Conservation (phyloP, 345 rosid genomes). For the Eucalyptus cloeziana region DNA sequence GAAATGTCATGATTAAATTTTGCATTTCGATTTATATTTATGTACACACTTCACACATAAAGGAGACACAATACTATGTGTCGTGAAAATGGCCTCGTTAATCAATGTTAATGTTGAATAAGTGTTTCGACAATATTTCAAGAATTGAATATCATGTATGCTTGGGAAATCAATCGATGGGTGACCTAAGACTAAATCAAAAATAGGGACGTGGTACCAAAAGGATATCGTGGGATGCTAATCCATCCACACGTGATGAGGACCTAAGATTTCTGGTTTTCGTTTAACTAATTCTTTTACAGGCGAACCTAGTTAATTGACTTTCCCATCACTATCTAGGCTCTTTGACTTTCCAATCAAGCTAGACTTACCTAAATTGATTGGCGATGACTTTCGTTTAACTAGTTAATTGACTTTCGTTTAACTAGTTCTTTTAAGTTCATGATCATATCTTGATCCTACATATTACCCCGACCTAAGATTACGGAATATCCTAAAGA, state of each 20-base stretch:
- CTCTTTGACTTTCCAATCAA: not conserved
- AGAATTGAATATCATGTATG: not conserved
- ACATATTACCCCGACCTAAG: not conserved
- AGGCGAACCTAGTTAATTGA: not conserved
- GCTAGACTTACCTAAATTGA: not conserved
- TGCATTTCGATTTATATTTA: no score
- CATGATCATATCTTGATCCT: not conserved
- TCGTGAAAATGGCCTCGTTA: accelerated
- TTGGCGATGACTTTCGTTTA: not conserved
- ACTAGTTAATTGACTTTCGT: not conserved
- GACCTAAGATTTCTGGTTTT: not conserved
- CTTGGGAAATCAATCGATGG: not conserved
- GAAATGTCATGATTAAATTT: no score
- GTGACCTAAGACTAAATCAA: not conserved
- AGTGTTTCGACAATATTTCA: not conserved
- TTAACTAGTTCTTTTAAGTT: not conserved
- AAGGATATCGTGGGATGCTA: not conserved
- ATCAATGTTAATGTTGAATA: not conserved
- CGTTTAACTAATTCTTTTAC: not conserved
- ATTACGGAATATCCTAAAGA: not conserved
- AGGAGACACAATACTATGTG: no score
- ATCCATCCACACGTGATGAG: not conserved
- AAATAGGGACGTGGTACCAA: not conserved
- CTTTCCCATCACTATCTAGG: not conserved
- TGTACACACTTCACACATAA: no score